Base-by-base conservation (phyloP, 495 filamentous ascomycete species). In the Aspergillus panamensis region DNA sequence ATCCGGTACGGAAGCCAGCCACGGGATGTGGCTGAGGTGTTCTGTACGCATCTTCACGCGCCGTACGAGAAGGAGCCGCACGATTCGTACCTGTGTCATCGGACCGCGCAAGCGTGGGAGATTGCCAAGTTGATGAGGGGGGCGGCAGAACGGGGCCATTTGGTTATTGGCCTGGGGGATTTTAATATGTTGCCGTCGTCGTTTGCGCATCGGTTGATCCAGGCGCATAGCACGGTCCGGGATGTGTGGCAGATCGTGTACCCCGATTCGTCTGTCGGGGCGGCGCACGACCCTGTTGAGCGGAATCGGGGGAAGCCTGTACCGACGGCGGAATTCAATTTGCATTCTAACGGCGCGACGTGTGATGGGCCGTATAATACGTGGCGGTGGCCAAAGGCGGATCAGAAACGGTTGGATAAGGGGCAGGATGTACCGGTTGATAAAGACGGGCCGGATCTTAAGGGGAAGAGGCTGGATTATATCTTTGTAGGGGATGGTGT, bases 21-120 rank as follows among this genome's bases (percentile, higher is more conserved):
- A 17, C 80, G 84, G 59, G 87, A 92, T 62, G 75, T 94, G n/a
- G 76, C 74, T 3, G 93, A 97, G 67, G 91, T 97, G 1, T 97
- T 98, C 71, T 93, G 89, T 67, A 98, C 94, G 21, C 91, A 95
- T 79, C 80, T 96, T 5, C 94, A 97, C 68, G 88, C 94, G 9
- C 91, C 91, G 3, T 97, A 98, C 68, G 89, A 94, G 66, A 74
- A 78, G 43, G 84, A 90, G 66, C 84, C 82, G 19, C 71, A 91
- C 58, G 91, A 96, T 66, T 91, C 88, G 21, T 97, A 97, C 68
- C 66, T 91, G 20, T 91, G 88, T 69, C 95, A 97, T 63, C 88
- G 92, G 21, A 89, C 87, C 5, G 90, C 94, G 0, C 94, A 98
- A 71, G 88, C 94, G n/a, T 98, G 94, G 94, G 90, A 97, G 73